Evolutionary conservation across 306 rosid genomes (phyloP).

Genomic region (Acacia acuminata): DNA sequence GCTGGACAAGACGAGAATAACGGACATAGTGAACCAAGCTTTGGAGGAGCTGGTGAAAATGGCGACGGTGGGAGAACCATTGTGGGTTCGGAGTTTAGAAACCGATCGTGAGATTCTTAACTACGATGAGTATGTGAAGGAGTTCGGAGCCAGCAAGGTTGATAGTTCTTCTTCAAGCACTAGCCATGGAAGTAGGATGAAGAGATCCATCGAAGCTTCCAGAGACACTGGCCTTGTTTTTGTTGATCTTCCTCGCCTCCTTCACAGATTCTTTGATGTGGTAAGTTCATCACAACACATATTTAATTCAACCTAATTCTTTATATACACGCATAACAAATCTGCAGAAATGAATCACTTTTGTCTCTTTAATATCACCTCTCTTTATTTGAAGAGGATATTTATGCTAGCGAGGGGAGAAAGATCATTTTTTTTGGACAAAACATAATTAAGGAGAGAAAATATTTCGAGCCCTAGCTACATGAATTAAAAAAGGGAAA

Average conservation of each 20-base stretch:
- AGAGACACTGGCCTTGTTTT: conserved; percentile 79
- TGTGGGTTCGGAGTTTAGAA: conserved; percentile 91
- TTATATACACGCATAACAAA: background rate
- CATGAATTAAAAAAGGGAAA: too few species aligned
- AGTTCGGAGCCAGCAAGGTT: conserved; percentile 28
- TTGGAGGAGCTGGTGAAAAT: conserved; percentile 78
- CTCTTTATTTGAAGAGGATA: too few species aligned
- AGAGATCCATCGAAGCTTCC: conserved; percentile 88
- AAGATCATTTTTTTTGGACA: too few species aligned
- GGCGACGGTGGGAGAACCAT: conserved; percentile 76
- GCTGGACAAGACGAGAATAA: conserved; percentile 77
- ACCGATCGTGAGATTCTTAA: conserved; percentile 86
- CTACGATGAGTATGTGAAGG: conserved; percentile 84
- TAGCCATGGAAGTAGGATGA: conserved; percentile 12
- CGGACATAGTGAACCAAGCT: conserved; percentile 75
- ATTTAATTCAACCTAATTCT: background rate
- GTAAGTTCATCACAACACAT: conserved; percentile 38
- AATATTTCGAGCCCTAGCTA: background rate
- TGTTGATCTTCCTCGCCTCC: conserved; percentile 70
- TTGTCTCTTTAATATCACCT: background rate
- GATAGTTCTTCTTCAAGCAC: background rate
- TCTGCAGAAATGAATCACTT: background rate
- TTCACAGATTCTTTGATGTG: conserved; percentile 84
- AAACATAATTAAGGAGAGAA: too few species aligned
- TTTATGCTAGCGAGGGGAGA: too few species aligned